A percentile compares a stretch with the other conserved stretches of the same genome.
These are phyloP conservation scores for Sungouiella thailandica DNA, from an alignment of 805 yeast genomes.

Conservation along the genomic window DNA sequence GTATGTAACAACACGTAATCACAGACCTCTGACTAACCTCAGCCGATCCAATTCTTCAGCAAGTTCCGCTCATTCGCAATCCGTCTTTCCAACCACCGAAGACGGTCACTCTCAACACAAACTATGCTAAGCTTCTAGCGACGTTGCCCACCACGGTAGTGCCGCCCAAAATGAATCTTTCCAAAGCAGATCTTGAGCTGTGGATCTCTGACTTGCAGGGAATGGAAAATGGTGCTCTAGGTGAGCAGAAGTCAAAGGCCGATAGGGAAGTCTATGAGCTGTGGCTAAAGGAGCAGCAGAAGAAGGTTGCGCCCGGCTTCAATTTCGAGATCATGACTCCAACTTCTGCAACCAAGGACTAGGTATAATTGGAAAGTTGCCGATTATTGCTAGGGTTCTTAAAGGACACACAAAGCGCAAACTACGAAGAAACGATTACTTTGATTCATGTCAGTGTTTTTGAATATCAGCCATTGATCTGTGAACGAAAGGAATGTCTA, in stretches of 20 bases:
- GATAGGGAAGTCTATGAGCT: constrained; percentile 16
- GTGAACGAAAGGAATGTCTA: no score
- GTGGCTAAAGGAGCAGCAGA: constrained; percentile 29
- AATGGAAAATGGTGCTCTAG: constrained; percentile 7
- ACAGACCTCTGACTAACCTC: no score
- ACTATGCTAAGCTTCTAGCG: constrained; percentile 37
- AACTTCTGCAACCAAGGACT: no score
- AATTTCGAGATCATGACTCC: constrained; percentile 28
- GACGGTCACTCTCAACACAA: constrained; percentile 48
- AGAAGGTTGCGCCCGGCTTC: constrained; percentile 39
- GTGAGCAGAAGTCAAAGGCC: constrained; percentile 6
- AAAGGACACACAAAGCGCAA: no score
- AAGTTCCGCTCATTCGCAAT: constrained; percentile 52
- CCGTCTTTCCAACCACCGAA: constrained; percentile 51
- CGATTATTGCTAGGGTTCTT: no score
- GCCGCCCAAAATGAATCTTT: constrained; percentile 33
- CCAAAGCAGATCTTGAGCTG: constrained; percentile 19
- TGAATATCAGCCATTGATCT: no score
- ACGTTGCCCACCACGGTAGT: constrained; percentile 27
- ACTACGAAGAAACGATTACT: no score
- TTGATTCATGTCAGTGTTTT: no score
- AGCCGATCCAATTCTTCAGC: constrained; percentile 47
- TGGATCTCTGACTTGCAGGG: constrained; percentile 24
- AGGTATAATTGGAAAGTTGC: no score
- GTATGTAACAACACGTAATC: no score